Evolutionary conservation across 2,329 filamentous ascomycete species (phyloP).

Genomic region (Aspergillus thermomutatus): DNA sequence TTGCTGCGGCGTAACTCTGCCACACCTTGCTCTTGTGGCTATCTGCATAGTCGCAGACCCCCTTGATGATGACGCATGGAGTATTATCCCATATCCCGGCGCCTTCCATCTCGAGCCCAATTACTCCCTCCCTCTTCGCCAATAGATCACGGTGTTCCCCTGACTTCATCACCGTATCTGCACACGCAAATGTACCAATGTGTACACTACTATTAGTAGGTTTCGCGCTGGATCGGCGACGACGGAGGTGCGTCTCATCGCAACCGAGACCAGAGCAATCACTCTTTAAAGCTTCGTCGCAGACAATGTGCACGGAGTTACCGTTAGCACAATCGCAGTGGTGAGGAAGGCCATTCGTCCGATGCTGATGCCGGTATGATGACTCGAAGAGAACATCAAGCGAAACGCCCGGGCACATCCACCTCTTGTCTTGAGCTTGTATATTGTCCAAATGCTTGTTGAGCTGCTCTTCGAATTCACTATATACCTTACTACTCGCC

Average conservation of each 20-base stretch:
- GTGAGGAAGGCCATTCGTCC: not conserved
- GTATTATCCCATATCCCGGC: conserved; percentile 11
- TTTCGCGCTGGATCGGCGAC: not conserved
- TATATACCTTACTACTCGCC: not conserved
- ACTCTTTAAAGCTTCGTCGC: conserved; percentile 1
- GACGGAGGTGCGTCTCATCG: not conserved
- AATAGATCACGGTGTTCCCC: conserved; percentile 9
- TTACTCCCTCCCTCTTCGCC: not conserved
- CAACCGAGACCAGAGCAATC: conserved; percentile 8
- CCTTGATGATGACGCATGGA: conserved; percentile 12
- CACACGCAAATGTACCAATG: conserved; percentile 7
- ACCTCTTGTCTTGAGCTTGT: not conserved
- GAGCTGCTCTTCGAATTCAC: not conserved
- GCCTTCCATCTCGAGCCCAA: conserved; percentile 1
- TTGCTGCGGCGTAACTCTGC: conserved; percentile 18
- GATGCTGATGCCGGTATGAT: not conserved
- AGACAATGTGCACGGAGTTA: conserved; percentile 8
- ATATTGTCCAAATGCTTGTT: not conserved
- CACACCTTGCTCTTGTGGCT: conserved; percentile 17
- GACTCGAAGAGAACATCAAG: not conserved
- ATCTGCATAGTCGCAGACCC: conserved; percentile 18
- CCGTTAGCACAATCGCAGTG: not conserved
- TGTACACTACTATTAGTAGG: not conserved
- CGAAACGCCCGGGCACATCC: not conserved
- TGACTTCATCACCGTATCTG: conserved; percentile 13